Conservation (phyloP, 805 yeast genomes). For the Kurtzmaniella fragi region DNA sequence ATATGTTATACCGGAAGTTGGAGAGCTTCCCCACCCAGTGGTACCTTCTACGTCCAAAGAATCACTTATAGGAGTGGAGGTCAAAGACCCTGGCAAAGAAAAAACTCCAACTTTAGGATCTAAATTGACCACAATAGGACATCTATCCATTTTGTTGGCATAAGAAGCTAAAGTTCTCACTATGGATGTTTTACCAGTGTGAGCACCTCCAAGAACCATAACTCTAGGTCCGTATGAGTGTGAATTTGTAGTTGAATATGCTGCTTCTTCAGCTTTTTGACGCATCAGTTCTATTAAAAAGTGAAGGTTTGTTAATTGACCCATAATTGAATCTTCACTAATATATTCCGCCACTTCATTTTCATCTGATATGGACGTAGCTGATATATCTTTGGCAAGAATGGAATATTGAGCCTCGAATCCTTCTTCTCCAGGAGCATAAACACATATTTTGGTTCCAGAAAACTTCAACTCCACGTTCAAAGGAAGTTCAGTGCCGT, state of each 20-base stretch:
- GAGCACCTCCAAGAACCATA: slow-evolving; percentile 65
- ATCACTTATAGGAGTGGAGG: slow-evolving; percentile 82
- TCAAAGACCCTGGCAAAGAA: slow-evolving; percentile 75
- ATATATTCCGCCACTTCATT: slow-evolving; percentile 51
- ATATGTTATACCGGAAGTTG: slow-evolving; percentile 66
- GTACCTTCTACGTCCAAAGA: slow-evolving; percentile 66
- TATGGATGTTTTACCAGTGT: slow-evolving; percentile 76
- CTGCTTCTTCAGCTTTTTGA: slow-evolving; percentile 24
- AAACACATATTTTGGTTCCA: slow-evolving; percentile 35
- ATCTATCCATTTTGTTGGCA: slow-evolving; percentile 62
- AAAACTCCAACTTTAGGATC: slow-evolving; percentile 72
- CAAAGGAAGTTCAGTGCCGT: slow-evolving; percentile 86
- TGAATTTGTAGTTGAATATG: slow-evolving; percentile 14
- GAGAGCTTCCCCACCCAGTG: slow-evolving; percentile 72
- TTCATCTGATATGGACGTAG: slow-evolving; percentile 24
- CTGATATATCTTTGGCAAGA: slow-evolving; percentile 17
- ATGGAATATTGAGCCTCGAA: slow-evolving; percentile 49
- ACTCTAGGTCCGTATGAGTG: slow-evolving; percentile 50
- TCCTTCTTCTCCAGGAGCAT: slow-evolving; percentile 53
- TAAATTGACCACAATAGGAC: slow-evolving; percentile 72
- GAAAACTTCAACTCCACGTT: slow-evolving; percentile 45
- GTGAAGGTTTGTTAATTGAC: slow-evolving; percentile 62
- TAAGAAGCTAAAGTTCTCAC: slow-evolving; percentile 68
- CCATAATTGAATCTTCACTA: slow-evolving; percentile 68
- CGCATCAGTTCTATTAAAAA: slow-evolving; percentile 62